A percentile compares a stretch with the other conserved stretches of the same genome.
Conservation (phyloP, 2,329 filamentous ascomycete genomes). For the Colletotrichum scovillei region DNA sequence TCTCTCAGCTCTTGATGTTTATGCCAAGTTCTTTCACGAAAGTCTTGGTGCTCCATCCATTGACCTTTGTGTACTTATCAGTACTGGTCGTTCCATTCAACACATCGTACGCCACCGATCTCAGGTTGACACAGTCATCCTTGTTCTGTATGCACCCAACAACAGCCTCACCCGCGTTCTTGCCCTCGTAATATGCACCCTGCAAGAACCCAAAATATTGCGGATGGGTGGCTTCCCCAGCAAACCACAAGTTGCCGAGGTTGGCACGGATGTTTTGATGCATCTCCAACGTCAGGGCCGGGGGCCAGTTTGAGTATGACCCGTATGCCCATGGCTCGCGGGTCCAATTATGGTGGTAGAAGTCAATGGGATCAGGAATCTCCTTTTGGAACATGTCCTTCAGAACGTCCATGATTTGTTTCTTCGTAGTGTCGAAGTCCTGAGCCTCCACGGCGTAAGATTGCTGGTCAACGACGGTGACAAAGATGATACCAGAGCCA, state of each 20-base stretch:
- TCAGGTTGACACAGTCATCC: conserved; percentile 36
- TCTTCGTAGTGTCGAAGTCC: conserved; percentile 66
- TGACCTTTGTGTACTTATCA: background rate
- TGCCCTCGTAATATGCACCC: conserved; percentile 69
- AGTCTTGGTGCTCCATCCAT: background rate
- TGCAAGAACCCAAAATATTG: conserved; percentile 76
- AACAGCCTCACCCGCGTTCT: conserved; percentile 57
- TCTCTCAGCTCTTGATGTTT: too few relatives aligned
- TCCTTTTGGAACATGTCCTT: conserved; percentile 68
- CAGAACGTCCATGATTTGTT: conserved; percentile 67
- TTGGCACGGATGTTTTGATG: conserved; percentile 78
- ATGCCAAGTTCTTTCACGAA: background rate
- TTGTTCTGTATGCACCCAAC: conserved; percentile 48
- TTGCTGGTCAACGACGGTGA: conserved; percentile 68
- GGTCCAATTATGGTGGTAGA: conserved; percentile 72
- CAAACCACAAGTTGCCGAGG: conserved; percentile 70
- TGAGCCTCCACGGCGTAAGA: conserved; percentile 70
- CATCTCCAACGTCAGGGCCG: conserved; percentile 70
- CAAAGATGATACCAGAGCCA: conserved; percentile 74
- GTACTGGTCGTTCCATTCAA: conserved; percentile 45
- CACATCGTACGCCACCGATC: conserved; percentile 42
- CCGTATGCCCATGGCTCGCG: conserved; percentile 61
- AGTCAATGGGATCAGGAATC: conserved; percentile 69
- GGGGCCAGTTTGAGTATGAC: conserved; percentile 76
- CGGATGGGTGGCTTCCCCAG: conserved; percentile 72